phyloP scores from a whole-genome alignment of 345 rosid genomes.

The Moringa oleifera region DNA sequence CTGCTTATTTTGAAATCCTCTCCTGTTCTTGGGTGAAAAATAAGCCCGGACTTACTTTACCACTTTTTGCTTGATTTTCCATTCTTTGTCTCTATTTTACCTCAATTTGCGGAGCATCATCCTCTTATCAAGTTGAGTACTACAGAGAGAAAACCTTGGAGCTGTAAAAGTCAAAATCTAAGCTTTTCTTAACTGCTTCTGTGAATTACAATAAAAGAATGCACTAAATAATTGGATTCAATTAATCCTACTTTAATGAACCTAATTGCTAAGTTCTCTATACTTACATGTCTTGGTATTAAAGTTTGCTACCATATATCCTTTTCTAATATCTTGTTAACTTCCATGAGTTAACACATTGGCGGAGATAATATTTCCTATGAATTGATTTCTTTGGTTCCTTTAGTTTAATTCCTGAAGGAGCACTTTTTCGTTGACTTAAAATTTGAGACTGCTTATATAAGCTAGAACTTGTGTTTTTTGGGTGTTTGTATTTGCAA shows the following conservation, averaged over 20 bases:
- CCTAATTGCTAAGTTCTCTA: neutral
- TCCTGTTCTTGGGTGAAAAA: neutral
- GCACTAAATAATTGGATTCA: neutral
- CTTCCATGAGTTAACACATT: too few relatives aligned
- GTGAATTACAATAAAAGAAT: neutral
- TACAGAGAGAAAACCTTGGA: too few relatives aligned
- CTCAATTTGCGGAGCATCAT: too few relatives aligned
- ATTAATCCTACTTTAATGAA: neutral
- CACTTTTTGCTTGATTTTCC: too few relatives aligned
- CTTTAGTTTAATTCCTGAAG: neutral
- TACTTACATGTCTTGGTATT: neutral
- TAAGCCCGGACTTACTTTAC: too few relatives aligned
- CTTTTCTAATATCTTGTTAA: too few relatives aligned
- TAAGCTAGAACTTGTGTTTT: neutral
- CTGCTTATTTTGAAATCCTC: neutral
- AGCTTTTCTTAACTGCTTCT: neutral
- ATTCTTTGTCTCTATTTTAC: too few relatives aligned
- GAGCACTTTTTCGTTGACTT: too few relatives aligned
- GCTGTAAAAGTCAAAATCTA: too few relatives aligned
- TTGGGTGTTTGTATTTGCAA: neutral
- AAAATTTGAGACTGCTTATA: neutral
- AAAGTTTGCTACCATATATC: neutral
- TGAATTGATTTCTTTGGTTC: neutral
- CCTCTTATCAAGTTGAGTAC: too few relatives aligned
- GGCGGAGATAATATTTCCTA: neutral